These are phyloP conservation scores for Paraglomus occultum DNA, from an alignment of 192 early-diverging fungal genomes.

Conservation along the genomic window DNA sequence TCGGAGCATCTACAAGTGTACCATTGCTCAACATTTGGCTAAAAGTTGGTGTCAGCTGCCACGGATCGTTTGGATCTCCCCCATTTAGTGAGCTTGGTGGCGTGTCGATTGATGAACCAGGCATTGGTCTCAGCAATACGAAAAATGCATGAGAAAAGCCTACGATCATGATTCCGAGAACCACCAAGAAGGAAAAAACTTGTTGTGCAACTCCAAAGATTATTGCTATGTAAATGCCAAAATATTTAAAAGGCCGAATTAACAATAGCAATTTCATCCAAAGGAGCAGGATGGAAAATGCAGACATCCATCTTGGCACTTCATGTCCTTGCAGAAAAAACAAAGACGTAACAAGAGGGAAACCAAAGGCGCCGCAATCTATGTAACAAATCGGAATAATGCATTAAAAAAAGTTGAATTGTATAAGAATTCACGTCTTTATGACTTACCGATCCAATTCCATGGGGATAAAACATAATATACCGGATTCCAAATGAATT, in stretches of 20 bases:
- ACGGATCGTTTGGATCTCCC: neutral
- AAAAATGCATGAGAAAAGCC: conserved; percentile 10
- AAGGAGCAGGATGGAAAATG: neutral
- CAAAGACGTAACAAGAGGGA: neutral
- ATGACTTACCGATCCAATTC: conserved; percentile 13
- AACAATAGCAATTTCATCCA: conserved; percentile 15
- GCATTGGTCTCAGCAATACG: neutral
- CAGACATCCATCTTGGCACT: neutral
- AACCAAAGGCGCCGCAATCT: neutral
- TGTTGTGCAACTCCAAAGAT: conserved; percentile 6
- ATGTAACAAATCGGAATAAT: neutral
- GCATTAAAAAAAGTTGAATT: neutral
- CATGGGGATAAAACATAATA: neutral
- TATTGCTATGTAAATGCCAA: conserved; percentile 7
- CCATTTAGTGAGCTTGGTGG: neutral
- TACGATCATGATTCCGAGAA: neutral
- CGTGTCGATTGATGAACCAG: neutral
- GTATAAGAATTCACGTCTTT: neutral
- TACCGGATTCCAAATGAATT: neutral
- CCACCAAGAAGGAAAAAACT: conserved; percentile 1
- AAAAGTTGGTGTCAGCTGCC: neutral
- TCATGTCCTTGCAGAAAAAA: neutral
- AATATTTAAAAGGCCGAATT: neutral
- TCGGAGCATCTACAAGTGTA: neutral
- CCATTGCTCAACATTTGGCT: neutral